Evolutionary conservation across 1,284 basidiomycete genomes (phyloP).

Genomic region (Inonotus obliquus): DNA sequence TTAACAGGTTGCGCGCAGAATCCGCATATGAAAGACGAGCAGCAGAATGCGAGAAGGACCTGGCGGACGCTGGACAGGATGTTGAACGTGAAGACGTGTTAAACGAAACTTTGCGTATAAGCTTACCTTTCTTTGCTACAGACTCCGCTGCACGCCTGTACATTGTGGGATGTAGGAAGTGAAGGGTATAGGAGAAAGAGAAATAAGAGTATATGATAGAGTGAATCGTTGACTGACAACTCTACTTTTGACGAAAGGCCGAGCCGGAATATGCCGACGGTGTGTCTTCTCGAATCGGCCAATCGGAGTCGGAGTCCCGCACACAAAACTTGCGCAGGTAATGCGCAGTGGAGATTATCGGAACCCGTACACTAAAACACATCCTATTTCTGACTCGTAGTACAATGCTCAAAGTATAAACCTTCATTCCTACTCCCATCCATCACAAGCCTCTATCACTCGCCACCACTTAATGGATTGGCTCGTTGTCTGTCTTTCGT

Average conservation of each 20-base stretch:
- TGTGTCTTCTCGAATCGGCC: neutral
- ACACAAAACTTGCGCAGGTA: constrained; percentile 8
- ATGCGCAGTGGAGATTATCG: neutral
- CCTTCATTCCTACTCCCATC: neutral
- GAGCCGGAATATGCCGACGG: neutral
- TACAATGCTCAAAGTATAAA: neutral
- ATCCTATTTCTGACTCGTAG: neutral
- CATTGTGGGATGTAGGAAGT: constrained; percentile 34
- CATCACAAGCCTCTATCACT: neutral
- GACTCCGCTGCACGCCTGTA: constrained; percentile 56
- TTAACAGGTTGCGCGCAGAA: constrained; percentile 87
- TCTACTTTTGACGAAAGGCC: neutral
- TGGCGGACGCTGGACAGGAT: constrained; percentile 36
- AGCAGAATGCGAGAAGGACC: constrained; percentile 76
- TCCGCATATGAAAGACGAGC: constrained; percentile 76
- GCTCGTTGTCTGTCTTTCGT: constrained; percentile 60
- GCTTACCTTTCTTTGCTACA: constrained; percentile 47
- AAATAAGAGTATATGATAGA: neutral
- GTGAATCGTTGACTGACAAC: neutral
- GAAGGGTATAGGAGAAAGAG: neutral
- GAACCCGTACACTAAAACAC: neutral
- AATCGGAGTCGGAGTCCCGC: constrained; percentile 2
- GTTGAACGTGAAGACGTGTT: constrained; percentile 34
- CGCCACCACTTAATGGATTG: constrained; percentile 36
- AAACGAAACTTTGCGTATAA: neutral